phyloP scores from a whole-genome alignment of 192 early-diverging fungal species.

The Chytriomyces sp. region DNA sequence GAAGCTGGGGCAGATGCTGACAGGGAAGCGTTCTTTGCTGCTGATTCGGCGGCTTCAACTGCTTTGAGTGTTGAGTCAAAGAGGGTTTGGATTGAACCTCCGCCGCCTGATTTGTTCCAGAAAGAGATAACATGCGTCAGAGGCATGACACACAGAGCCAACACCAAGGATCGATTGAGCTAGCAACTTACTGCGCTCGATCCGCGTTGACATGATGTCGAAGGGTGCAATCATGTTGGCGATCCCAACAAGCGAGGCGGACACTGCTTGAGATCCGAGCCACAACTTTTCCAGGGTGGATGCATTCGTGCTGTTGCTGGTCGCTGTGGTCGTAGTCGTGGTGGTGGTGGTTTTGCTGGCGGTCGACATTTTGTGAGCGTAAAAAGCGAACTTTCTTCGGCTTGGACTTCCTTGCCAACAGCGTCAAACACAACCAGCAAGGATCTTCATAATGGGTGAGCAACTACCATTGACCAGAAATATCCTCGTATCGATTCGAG shows the following conservation, averaged over 20 bases:
- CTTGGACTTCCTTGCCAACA: no score
- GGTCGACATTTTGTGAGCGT: no score
- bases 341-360: no score
- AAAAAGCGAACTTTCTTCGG: no score
- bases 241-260: constrained; percentile 3
- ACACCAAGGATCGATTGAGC: neutral
- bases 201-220: constrained; percentile 17
- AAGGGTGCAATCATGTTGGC: constrained; percentile 32
- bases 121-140: neutral
- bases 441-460: no score
- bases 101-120: constrained; percentile 5
- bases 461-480: no score
- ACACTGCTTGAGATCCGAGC: constrained; percentile 28
- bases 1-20: constrained; percentile 15
- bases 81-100: constrained; percentile 27
- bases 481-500: no score
- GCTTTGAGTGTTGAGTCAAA: constrained; percentile 28
- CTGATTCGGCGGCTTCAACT: constrained; percentile 14
- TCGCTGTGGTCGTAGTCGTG: no score
- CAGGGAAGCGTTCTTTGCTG: neutral
- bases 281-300: constrained; percentile 26
- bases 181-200: constrained; percentile 21
- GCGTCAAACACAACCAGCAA: no score
- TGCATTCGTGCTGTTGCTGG: constrained; percentile 12
- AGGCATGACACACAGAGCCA: neutral